Percentiles rank a stretch among this genome's conserved stretches.
phyloP scores from a whole-genome alignment of 1,284 basidiomycete species.

The Coniferiporia weirii region DNA sequence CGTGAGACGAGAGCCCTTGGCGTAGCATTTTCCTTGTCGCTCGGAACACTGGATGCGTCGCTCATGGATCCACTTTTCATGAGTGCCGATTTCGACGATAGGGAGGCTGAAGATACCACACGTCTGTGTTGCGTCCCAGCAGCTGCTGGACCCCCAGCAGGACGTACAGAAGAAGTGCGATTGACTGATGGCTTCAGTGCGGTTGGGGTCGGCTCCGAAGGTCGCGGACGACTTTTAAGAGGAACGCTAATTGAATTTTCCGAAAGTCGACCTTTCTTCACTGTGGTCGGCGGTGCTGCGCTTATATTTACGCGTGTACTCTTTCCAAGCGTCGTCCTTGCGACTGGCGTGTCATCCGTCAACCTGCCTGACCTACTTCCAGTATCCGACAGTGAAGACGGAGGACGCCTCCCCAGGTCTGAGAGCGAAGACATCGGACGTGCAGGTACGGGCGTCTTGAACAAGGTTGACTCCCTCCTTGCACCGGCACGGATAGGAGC shows the following conservation, averaged over 20 bases:
- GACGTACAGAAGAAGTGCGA: not conserved
- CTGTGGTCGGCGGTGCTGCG: constrained; percentile 23
- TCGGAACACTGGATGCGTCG: constrained; percentile 7
- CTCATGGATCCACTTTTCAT: constrained; percentile 9
- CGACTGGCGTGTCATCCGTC: constrained; percentile 26
- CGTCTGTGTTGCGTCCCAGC: constrained; percentile 1
- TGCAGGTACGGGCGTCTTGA: constrained; percentile 44
- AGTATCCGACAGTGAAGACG: constrained; percentile 49
- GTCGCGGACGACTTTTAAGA: constrained; percentile 1
- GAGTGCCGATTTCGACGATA: not conserved
- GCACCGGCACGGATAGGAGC: constrained; percentile 26
- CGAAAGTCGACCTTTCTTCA: constrained; percentile 11
- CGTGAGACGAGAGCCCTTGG: constrained; percentile 1
- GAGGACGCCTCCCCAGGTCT: constrained; percentile 40
- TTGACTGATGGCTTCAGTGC: not conserved
- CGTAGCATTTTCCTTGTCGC: constrained; percentile 18
- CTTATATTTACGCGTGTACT: constrained; percentile 43
- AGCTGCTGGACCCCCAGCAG: too few species aligned
- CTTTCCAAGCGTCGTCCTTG: constrained; percentile 34
- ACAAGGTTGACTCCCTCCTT: constrained; percentile 27
- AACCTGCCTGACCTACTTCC: constrained; percentile 35
- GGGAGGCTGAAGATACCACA: not conserved
- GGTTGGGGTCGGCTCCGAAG: constrained; percentile 3
- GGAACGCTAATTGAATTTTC: constrained; percentile 6
- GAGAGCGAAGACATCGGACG: constrained; percentile 51